Evolutionary conservation across 1,284 basidiomycete species (phyloP).

Genomic region (Stygiomarasmius scandens): DNA sequence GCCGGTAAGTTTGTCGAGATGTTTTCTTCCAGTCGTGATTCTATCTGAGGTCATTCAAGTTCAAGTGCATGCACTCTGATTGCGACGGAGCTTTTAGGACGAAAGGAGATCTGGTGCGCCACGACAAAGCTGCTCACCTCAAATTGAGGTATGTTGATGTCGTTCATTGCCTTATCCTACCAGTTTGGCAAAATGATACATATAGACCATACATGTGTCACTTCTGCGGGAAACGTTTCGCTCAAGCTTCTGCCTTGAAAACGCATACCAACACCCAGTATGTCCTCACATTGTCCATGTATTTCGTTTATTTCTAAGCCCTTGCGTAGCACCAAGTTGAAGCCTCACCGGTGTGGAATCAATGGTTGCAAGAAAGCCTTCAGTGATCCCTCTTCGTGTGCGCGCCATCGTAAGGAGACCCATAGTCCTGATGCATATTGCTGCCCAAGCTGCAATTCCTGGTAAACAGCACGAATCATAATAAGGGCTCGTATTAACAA

Average conservation of each 20-base stretch:
- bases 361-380: slow-evolving; percentile 49
- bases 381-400: slow-evolving; percentile 65
- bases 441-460: slow-evolving; percentile 48
- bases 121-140: slow-evolving; percentile 46
- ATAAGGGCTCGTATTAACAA: too few relatives aligned
- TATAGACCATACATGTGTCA: slow-evolving; percentile 40
- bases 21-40: not conserved
- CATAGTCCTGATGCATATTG: slow-evolving; percentile 46
- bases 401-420: slow-evolving; percentile 61
- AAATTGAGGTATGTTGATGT: slow-evolving; percentile 43
- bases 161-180: slow-evolving; percentile 1
- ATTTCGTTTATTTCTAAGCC: slow-evolving; percentile 4
- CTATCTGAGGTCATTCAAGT: slow-evolving; percentile 11
- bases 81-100: too few relatives aligned
- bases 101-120: too few relatives aligned
- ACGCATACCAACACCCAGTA: slow-evolving; percentile 67
- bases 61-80: too few relatives aligned
- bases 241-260: slow-evolving; percentile 56
- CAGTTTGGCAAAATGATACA: too few relatives aligned
- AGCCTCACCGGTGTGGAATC: slow-evolving; percentile 53
- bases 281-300: slow-evolving; percentile 21
- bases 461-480: too few relatives aligned
- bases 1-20: not conserved
- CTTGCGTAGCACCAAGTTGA: slow-evolving; percentile 46
- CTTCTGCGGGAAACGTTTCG: slow-evolving; percentile 52